Evolutionary conservation across 1,139 yeast genomes (phyloP).

Genomic region (Nakaseomyces bracarensis): DNA sequence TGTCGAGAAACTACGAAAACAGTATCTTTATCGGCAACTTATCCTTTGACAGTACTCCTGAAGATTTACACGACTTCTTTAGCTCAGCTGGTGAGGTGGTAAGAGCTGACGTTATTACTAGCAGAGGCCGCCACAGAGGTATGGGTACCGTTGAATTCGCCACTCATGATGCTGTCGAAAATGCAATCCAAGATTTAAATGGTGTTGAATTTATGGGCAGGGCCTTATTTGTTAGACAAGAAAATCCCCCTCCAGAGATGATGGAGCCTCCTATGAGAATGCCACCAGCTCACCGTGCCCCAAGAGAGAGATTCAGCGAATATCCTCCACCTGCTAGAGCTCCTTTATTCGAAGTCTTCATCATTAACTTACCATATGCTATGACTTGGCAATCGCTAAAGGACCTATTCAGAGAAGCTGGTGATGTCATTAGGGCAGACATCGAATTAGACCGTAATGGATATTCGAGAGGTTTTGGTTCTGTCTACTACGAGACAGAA

Average conservation of each 20-base stretch:
- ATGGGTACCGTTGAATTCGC: slow-evolving; percentile 84
- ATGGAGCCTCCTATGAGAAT: slow-evolving; percentile 8
- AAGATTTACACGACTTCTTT: slow-evolving; percentile 50
- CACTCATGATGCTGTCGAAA: slow-evolving; percentile 52
- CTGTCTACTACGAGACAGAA: slow-evolving; percentile 51
- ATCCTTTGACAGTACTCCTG: slow-evolving; percentile 51
- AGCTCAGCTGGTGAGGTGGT: slow-evolving; percentile 56
- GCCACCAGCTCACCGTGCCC: neutral
- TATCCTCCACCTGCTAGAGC: slow-evolving; percentile 13
- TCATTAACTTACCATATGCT: slow-evolving; percentile 76
- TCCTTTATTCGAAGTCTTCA: slow-evolving; percentile 60
- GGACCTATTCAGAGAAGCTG: slow-evolving; percentile 72
- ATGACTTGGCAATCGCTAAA: slow-evolving; percentile 79
- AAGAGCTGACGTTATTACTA: slow-evolving; percentile 77
- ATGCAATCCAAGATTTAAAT: slow-evolving; percentile 62
- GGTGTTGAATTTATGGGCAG: slow-evolving; percentile 61
- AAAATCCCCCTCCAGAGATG: slow-evolving; percentile 58
- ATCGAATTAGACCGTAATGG: slow-evolving; percentile 63
- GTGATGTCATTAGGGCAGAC: slow-evolving; percentile 74
- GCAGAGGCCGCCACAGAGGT: slow-evolving; percentile 73
- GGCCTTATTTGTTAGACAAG: slow-evolving; percentile 78
- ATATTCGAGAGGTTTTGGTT: slow-evolving; percentile 80
- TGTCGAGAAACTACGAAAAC: slow-evolving; percentile 55
- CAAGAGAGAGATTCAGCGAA: slow-evolving; percentile 10
- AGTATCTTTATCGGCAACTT: slow-evolving; percentile 63